Base-by-base conservation (phyloP, 139 green algal species). In the Desmodesmus armatus region DNA sequence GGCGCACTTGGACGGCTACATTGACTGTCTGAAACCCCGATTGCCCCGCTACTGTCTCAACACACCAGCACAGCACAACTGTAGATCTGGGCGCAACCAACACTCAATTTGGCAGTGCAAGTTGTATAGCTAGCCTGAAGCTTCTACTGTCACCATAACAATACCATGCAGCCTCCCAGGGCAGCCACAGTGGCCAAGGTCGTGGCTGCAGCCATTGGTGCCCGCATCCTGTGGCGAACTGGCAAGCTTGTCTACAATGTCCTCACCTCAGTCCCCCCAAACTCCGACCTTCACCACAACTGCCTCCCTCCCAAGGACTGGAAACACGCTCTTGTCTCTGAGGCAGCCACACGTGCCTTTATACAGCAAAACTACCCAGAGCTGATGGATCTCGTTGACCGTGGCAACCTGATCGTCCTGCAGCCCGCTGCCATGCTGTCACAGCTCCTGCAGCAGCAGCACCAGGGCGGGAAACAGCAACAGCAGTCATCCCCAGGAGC, bases 371-470 rank as follows among this genome's bases (percentile, higher is more conserved):
- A 51, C 2, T 71, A 82, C 55, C 76, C 76, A 31, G 35, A 82
- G 35, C n/a, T 82, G 5, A 15, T 55, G 23, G 27, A 27, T 13
- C 76, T 82, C 2, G 76, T 55, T 37, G 76, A 60, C 13, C 27
- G 21, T 21, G 76, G 76, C 53, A 82, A 23, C 55, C 55, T 82
- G 25, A 33, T 72, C 19, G 76, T 39, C 19, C 29, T 82, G 21
- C 76, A 82, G 76, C 76, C 76, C 40, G 35, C 35, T 2, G 72
- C 27, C 37, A 55, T 82, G 76, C n/a, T 82, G 33, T 37, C 25
- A n/a, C 33, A 82, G 51, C 1, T 9, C 4, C 17, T 82, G 33
- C 33, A 71, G 33, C 41, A 72, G 35, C 37, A 72, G 53, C 37
- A 72, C 27, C 71, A 63, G 41, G 9, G 25, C 15, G 35, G 67